Conservation (phyloP, 306 rosid species). For the Trichosanthes truncata region DNA sequence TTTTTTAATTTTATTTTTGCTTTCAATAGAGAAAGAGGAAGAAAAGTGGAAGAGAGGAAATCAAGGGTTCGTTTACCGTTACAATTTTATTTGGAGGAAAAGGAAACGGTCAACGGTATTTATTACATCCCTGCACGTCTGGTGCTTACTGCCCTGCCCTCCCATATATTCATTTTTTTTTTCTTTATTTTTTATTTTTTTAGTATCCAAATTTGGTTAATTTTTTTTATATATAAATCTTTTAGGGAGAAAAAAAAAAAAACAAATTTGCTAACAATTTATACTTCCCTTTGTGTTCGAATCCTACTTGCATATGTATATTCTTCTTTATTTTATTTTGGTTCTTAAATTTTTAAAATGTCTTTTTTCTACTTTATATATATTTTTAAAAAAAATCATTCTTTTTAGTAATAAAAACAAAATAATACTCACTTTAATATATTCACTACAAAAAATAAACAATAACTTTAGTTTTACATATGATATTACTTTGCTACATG, state of each 20-base stretch:
- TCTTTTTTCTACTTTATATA: no score
- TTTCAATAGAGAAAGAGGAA: not conserved
- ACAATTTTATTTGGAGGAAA: constrained; percentile 9
- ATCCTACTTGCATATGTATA: no score
- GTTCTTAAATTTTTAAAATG: no score
- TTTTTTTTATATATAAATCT: not conserved
- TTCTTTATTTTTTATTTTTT: not conserved
- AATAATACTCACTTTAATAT: no score
- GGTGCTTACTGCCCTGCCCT: not conserved
- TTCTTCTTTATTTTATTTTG: no score
- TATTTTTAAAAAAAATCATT: no score
- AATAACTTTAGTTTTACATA: no score
- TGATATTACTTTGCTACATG: no score
- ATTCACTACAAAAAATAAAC: no score
- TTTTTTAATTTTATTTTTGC: not conserved
- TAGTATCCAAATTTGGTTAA: not conserved
- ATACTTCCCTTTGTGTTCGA: no score
- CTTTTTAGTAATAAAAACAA: no score
- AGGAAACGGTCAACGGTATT: constrained; percentile 19
- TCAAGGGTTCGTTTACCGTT: constrained; percentile 25
- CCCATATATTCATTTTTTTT: not conserved
- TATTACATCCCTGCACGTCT: constrained; percentile 25
- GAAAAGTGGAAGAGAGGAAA: constrained; percentile 34
- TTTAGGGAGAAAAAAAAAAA: not conserved
- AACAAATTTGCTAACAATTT: no score